phyloP scores from a whole-genome alignment of 257 asterid species.

The Fraxinus pennsylvanica region DNA sequence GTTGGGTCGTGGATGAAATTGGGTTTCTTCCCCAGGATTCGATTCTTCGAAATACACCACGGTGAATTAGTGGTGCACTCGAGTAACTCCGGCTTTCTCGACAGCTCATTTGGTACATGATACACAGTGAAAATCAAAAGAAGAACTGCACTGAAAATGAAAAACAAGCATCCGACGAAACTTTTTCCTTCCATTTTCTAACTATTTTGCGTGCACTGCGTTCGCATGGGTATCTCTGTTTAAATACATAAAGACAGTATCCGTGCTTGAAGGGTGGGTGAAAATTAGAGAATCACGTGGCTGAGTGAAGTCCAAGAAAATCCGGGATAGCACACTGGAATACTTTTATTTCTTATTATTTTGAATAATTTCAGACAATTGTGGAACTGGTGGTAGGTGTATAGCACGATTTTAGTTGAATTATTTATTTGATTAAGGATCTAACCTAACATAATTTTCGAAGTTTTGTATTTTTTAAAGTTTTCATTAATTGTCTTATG shows the following conservation, averaged over 20 bases:
- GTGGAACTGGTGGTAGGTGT: background rate
- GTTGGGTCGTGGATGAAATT: slow-evolving; percentile 36
- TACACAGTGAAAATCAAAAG: slow-evolving; percentile 29
- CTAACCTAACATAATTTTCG: too few species aligned
- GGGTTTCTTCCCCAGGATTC: slow-evolving; percentile 27
- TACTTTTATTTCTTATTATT: background rate
- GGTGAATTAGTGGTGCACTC: slow-evolving; percentile 45
- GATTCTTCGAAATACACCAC: slow-evolving; percentile 54
- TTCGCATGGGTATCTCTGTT: background rate
- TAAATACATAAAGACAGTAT: background rate
- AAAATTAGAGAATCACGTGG: background rate
- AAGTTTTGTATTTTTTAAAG: too few species aligned
- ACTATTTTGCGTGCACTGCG: background rate
- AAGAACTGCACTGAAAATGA: slow-evolving; percentile 29
- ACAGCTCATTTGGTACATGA: slow-evolving; percentile 26
- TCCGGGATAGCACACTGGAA: slow-evolving; percentile 16
- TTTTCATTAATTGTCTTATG: too few species aligned
- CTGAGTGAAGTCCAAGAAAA: background rate
- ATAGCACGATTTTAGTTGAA: background rate
- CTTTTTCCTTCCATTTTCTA: slow-evolving; percentile 38
- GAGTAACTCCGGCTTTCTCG: slow-evolving; percentile 22
- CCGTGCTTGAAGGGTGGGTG: background rate
- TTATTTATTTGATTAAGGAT: too few species aligned
- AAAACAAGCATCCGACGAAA: slow-evolving; percentile 35
- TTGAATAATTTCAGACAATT: background rate